phyloP scores from a whole-genome alignment of 208 protist species.

The Trypanosoma brucei region DNA sequence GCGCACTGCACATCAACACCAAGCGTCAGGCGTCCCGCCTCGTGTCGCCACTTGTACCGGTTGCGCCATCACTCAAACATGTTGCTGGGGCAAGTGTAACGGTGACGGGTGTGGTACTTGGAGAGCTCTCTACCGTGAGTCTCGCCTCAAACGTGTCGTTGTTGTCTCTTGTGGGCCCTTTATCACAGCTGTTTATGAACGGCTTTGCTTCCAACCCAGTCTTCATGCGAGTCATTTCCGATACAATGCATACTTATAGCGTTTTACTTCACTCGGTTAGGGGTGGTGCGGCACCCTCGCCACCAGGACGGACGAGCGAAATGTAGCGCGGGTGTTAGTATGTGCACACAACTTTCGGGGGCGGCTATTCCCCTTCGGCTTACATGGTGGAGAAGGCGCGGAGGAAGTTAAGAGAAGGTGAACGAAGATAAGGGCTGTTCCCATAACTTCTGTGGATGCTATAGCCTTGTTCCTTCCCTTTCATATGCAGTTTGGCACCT shows the following conservation, averaged over 20 bases:
- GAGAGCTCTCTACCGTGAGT: constrained; percentile 32
- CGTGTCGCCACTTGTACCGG: constrained; percentile 66
- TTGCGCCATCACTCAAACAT: constrained; percentile 33
- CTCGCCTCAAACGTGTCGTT: constrained; percentile 35
- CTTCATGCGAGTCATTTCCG: constrained; percentile 74
- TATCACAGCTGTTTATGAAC: constrained; percentile 44
- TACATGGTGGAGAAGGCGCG: no score
- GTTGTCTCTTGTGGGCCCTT: constrained; percentile 46
- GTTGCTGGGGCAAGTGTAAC: constrained; percentile 25
- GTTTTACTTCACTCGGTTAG: constrained; percentile 51
- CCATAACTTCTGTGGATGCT: no score
- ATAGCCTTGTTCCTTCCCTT: no score
- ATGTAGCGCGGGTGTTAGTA: no score
- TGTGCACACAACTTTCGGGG: no score
- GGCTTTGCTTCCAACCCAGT: constrained; percentile 54
- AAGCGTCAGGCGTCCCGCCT: constrained; percentile 69
- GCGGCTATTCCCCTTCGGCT: no score
- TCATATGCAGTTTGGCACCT: no score
- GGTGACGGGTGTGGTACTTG: constrained; percentile 17
- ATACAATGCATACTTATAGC: constrained; percentile 92
- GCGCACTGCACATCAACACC: constrained; percentile 65
- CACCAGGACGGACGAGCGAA: background rate
- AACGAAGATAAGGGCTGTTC: no score
- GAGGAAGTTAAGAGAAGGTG: no score
- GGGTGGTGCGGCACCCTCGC: background rate